Conservation (phyloP, 176 grass and related monocot genomes). For the barley (Hordeum vulgare) region MorexV3_pseudomolecules_assembly NC_058520.1:493380094-493380593, state of each 20-base stretch:
- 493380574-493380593: not conserved
- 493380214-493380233: not conserved
- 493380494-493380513: not conserved
- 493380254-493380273: conserved; percentile 37
- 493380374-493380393: not conserved
- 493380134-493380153: conserved; percentile 62
- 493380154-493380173: conserved; percentile 70
- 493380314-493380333: not conserved
- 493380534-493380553: not conserved
- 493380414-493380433: not conserved
- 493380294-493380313: too few relatives aligned
- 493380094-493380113: conserved; percentile 58
- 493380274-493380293: not conserved
- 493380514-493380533: conserved; percentile 4
- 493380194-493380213: not conserved
- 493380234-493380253: conserved; percentile 32
- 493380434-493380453: not conserved
- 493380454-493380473: not conserved
- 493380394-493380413: not conserved
- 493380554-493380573: conserved; percentile 41
- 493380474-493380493: conserved; percentile 41
- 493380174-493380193: not conserved
- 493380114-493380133: conserved; percentile 79
- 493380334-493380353: not conserved
- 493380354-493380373: not conserved